Evolutionary conservation across 1,284 basidiomycete species (phyloP), one percentile per base, ranked within the genome.

Genomic region (Tylopilus sp.): DNA sequence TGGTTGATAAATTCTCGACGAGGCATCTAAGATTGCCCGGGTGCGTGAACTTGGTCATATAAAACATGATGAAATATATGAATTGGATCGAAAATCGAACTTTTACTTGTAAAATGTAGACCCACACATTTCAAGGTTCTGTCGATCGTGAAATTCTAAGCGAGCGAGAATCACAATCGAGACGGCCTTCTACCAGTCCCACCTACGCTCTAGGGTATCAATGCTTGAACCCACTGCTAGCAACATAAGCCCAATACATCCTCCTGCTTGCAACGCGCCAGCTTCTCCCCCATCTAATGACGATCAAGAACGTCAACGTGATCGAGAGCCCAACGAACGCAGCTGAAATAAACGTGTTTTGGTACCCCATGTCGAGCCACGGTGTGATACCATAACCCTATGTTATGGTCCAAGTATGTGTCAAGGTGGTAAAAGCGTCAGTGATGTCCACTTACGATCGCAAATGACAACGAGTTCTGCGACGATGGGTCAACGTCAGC

Each of bases 301-400:
- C 68, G 39, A 63, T 51, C 16, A 69, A 47, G 58, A 69, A 69
- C 8, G 68, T 69, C 61, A 69, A 53, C 18, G 68, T 69, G 15
- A 69, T 69, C 26, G 61, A 61, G 13, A 69, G 59, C n/a, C 68
- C 68, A 24, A 67, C 69, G 29, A 70, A 67, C 4, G 62, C 69
- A 19, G 65, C 65, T 3, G 66, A 70, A 53, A 70, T 64, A 52
- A 70, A 70, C 16, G 69, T 70, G 47, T 70, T 67, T 49, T 64
- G 68, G 51, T 64, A 70, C 7, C 68, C 68, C 68, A 70, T 70
- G 33, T 70, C 7, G 13, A 70, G 60, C 68, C 68, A 70, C 19
- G 68, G 68, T 8, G 68, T 69, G 53, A 67, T 69, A 13, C 68
- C 68, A 49, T 69, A 69, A 39, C 68, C 68, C 62, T 70, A 26